Evolutionary conservation across 2,329 filamentous ascomycete genomes (phyloP), one percentile per base, ranked within the genome.

Genomic region (Alternaria ventricosa): DNA sequence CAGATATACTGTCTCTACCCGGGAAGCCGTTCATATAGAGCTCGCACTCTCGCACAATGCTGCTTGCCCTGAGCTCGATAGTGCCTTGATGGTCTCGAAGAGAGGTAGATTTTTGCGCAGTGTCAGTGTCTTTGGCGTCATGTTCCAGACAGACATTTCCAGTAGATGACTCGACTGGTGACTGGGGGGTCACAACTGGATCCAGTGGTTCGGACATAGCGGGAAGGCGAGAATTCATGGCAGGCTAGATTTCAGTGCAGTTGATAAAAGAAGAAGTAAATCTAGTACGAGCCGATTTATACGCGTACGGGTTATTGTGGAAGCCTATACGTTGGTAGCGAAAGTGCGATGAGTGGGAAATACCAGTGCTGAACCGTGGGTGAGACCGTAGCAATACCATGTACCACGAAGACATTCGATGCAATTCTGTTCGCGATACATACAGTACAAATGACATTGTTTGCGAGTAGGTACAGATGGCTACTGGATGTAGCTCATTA

Each of bases 361-460:
- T 36, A 36, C 13, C 15, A 1, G 7, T 6, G n/a, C 20, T 20
- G 43, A 45, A 45, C 43, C 20, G 1, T 22, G 20, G 41, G 1
- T 22, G 43, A 20, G 22, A 0, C 1, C 1, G 18, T 45, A 45
- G 20, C 5, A 45, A 0, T 0, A 8, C 0, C 2, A 12, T 7
- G 43, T 45, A 45, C 43, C 43, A 12, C 0, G 11, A 13, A 13
- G 18, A 2, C 8, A 12, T 45, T 6, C 1, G 3, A 20, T 22
- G 10, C 20, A 4, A 0, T 45, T 45, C 5, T 0, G 12, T 45
- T 8, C 22, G 43, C 3, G 18, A 8, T 22, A 45, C 11, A 20
- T 13, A 45, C 18, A 45, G 0, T 0, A 6, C 43, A 20, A n/a
- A 6, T 11, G 36, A n/a, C 0, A 22, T 4, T 20, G 3, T 13